Evolutionary conservation across 768 basidiomycete species (phyloP).

Genomic region (Amanita molliuscula): DNA sequence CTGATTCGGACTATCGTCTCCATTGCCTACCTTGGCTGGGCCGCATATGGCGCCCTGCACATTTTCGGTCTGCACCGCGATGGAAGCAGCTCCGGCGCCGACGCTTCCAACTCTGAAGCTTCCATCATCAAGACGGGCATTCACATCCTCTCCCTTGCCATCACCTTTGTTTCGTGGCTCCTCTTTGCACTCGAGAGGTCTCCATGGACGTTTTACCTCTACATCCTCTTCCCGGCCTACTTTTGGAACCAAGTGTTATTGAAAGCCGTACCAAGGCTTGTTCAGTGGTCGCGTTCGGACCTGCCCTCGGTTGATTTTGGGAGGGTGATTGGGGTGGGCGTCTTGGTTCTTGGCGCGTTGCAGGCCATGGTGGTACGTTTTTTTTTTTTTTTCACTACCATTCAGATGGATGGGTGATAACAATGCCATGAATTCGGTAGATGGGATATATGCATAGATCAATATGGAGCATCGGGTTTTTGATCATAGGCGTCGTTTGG

Average conservation of each 20-base stretch:
- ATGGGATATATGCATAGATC: constrained; percentile 60
- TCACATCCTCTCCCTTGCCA: constrained; percentile 13
- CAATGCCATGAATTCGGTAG: constrained; percentile 27
- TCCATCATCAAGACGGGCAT: constrained; percentile 4
- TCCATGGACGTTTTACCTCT: constrained; percentile 67
- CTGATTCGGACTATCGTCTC: constrained; percentile 63
- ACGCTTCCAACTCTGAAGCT: background rate
- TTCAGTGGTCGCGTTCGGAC: constrained; percentile 4
- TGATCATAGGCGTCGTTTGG: constrained; percentile 55
- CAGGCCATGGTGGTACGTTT: constrained; percentile 65
- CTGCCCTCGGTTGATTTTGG: constrained; percentile 1
- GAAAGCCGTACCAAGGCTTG: constrained; percentile 14
- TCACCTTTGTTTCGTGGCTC: constrained; percentile 28
- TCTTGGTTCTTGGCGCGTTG: constrained; percentile 32
- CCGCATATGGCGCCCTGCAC: constrained; percentile 50
- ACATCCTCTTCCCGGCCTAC: constrained; percentile 64
- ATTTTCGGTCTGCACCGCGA: constrained; percentile 35
- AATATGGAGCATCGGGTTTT: constrained; percentile 63
- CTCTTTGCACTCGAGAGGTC: constrained; percentile 54
- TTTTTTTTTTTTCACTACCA: background rate
- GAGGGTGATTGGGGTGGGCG: background rate
- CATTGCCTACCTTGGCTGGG: constrained; percentile 71
- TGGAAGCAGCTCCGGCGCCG: background rate
- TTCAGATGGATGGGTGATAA: background rate
- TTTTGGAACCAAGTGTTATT: constrained; percentile 58